phyloP scores from a whole-genome alignment of 139 green algal species.

The Diplosphaera chodatii region DNA sequence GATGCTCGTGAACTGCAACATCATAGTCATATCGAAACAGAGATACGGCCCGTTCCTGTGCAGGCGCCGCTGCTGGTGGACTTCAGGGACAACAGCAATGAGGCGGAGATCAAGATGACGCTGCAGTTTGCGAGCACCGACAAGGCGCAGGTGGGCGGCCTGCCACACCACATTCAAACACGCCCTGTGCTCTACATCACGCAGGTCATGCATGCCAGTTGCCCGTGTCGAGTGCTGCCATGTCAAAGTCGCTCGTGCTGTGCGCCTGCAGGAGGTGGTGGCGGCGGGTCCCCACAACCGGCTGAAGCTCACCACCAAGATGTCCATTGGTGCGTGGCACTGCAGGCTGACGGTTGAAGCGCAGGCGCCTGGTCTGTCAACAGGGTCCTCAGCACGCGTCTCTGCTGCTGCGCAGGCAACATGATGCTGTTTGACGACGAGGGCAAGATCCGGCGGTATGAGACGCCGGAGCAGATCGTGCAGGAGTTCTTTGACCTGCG shows the following conservation, averaged over 20 bases:
- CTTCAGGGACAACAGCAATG: constrained; percentile 90
- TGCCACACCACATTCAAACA: not conserved
- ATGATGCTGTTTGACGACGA: constrained; percentile 95
- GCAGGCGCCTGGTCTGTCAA: too few species aligned
- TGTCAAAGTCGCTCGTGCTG: too few species aligned
- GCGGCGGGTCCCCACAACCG: not conserved
- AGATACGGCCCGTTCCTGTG: not conserved
- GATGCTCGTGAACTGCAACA: too few species aligned
- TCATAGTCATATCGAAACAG: too few species aligned
- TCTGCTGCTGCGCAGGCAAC: constrained; percentile 65
- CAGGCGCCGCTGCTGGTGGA: constrained; percentile 54
- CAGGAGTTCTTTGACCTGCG: constrained; percentile 85
- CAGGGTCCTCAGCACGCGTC: too few species aligned
- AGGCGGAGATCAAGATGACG: constrained; percentile 85
- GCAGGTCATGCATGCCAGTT: too few species aligned
- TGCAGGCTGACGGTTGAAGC: too few species aligned
- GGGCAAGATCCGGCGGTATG: constrained; percentile 88
- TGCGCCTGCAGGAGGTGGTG: constrained; percentile 6
- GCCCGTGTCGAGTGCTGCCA: too few species aligned
- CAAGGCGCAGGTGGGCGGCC: not conserved
- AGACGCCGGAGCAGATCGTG: constrained; percentile 80
- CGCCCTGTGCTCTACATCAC: too few species aligned
- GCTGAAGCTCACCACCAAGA: constrained; percentile 13
- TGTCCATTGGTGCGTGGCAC: constrained; percentile 6
- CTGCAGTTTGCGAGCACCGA: constrained; percentile 52